Conservation (phyloP, 441 rosid species). For the Manihot esculenta region DNA sequence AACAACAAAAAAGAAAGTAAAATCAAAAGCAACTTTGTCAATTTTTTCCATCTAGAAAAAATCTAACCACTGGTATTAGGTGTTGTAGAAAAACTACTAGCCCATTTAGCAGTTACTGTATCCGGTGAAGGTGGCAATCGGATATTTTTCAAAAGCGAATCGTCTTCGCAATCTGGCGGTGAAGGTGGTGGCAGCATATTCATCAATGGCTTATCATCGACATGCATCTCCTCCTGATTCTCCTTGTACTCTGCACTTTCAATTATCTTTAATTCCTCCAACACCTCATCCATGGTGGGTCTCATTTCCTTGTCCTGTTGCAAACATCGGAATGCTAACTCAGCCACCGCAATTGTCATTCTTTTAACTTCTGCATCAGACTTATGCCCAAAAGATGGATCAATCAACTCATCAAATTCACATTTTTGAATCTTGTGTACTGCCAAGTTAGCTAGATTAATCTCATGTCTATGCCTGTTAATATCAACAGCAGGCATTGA, state of each 20-base stretch:
- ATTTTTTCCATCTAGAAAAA: conserved; percentile 3
- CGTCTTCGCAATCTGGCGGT: conserved; percentile 40
- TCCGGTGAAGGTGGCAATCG: conserved; percentile 49
- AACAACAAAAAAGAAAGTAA: not conserved
- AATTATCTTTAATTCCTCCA: conserved; percentile 43
- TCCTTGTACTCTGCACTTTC: conserved; percentile 9
- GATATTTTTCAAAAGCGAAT: conserved; percentile 35
- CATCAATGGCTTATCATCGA: conserved; percentile 12
- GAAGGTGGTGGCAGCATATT: conserved; percentile 33
- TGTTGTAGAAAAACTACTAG: conserved; percentile 43
- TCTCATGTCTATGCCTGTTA: conserved; percentile 50
- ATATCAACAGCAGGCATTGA: conserved; percentile 74
- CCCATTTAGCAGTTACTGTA: conserved; percentile 64
- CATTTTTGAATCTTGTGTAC: conserved; percentile 50
- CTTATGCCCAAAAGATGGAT: conserved; percentile 45
- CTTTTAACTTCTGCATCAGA: conserved; percentile 38
- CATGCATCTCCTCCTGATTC: not conserved
- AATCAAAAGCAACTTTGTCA: not conserved
- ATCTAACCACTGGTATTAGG: conserved; percentile 34
- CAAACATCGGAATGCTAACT: conserved; percentile 61
- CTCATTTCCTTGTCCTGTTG: conserved; percentile 63
- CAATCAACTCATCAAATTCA: conserved; percentile 50
- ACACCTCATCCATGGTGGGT: conserved; percentile 60
- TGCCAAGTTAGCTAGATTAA: conserved; percentile 65
- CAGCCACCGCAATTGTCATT: conserved; percentile 57